These are phyloP conservation scores for Xylariaceae sp. DNA, from an alignment of 2,329 filamentous ascomycete genomes.

Conservation along the genomic window DNA sequence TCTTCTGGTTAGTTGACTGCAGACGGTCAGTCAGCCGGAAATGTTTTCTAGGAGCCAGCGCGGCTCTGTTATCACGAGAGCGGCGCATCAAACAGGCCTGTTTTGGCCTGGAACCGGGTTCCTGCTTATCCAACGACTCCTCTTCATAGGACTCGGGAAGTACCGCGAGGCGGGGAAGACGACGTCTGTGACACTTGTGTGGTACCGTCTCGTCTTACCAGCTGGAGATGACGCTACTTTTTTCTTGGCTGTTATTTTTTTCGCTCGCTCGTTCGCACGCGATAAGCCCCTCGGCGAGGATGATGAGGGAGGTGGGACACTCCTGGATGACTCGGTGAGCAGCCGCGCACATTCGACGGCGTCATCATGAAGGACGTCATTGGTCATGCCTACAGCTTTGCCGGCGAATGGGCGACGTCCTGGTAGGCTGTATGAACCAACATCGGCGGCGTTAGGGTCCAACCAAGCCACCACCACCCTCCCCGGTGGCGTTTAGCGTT, in stretches of 20 bases:
- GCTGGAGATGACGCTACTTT: neutral
- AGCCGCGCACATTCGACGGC: no score
- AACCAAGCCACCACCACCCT: neutral
- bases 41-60: neutral
- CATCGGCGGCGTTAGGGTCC: neutral
- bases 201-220: no score
- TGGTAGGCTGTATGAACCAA: neutral
- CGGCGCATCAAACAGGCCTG: neutral
- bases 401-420: neutral
- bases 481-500: neutral
- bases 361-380: neutral
- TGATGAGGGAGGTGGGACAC: neutral
- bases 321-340: neutral
- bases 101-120: neutral
- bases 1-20: no score
- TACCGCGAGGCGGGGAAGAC: neutral
- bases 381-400: neutral
- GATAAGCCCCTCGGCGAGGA: neutral
- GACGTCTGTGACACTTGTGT: no score
- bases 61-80: neutral
- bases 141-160: neutral
- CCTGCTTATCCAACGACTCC: neutral
- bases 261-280: no score
- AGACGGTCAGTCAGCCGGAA: no score
- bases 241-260: neutral